Evolutionary conservation across 2,329 filamentous ascomycete genomes (phyloP), one percentile per base, ranked within the genome.

Genomic region (Aspergillus eucalypticola): DNA sequence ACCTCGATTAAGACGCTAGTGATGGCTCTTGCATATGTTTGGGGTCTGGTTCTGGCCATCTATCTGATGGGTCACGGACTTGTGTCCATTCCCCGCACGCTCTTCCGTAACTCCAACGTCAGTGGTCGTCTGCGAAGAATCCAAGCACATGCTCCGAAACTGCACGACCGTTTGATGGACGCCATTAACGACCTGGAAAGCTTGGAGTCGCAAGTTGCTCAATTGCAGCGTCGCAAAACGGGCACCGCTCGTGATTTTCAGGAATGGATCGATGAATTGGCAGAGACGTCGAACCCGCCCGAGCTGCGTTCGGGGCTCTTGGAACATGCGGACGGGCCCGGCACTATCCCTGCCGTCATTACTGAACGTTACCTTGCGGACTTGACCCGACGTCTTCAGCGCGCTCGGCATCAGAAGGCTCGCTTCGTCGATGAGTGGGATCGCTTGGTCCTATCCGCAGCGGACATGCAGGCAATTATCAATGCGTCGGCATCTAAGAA

Each of bases 51-150:
- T 4, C 83, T 98, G 55, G 95, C 93, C 49, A 96, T 99, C 63
- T 98, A 96, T 71, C 83, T 99, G 42, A 98, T 99, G 94, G 95
- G 95, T 6, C 95, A 99, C 75, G 95, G 95, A 7, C 82, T 99
- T 25, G 95, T 99, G 32, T 90, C 93, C 1, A 90, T 99, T 59
- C 95, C 95, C 0, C 84, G 94, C 65, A 86, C 86, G 39, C 81
- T 99, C 15, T 89, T 95, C 69, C 87, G 89, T 60, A 90, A 91
- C 71, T 89, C 92, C 32, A 92, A 88, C 71, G 86, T 93, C 49
- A 90, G 88, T 65, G 86, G 86, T 52, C 85, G 88, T 58, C 76
- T 99, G 50, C 88, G 88, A 62, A 83, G 90, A 38, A 81, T 97
- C 38, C 92, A 98, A 72, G 81, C 82, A 8, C 85, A 89, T 63